These are phyloP conservation scores for Cichorium intybus DNA, from an alignment of 140 eudicot species.

Conservation along the genomic window DNA sequence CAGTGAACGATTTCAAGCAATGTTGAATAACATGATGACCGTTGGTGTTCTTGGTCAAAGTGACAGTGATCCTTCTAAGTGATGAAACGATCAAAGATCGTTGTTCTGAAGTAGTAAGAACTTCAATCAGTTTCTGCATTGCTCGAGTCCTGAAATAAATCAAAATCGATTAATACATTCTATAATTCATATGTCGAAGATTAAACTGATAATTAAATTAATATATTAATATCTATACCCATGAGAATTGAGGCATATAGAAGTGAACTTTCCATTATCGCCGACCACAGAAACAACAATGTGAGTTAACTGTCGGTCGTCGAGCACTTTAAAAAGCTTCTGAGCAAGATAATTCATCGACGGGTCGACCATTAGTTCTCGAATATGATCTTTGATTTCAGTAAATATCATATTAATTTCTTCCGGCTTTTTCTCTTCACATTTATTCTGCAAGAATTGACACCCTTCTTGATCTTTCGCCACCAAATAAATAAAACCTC, in stretches of 20 bases:
- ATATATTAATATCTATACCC: slow-evolving; percentile 41
- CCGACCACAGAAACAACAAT: slow-evolving; percentile 26
- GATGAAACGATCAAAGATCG: slow-evolving; percentile 36
- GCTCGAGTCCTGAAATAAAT: slow-evolving; percentile 56
- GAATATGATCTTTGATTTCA: slow-evolving; percentile 55
- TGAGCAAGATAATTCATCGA: slow-evolving; percentile 48
- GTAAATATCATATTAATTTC: slow-evolving; percentile 45
- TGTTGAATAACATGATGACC: slow-evolving; percentile 68
- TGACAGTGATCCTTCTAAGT: slow-evolving; percentile 38
- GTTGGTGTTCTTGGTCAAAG: slow-evolving; percentile 42
- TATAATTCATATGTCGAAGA: not conserved
- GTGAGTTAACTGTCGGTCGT: slow-evolving; percentile 38
- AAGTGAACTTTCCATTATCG: slow-evolving; percentile 29
- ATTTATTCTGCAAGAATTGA: slow-evolving; percentile 42
- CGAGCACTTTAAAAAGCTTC: slow-evolving; percentile 42
- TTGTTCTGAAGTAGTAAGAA: slow-evolving; percentile 39
- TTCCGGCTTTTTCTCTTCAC: slow-evolving; percentile 40
- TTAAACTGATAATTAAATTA: not conserved
- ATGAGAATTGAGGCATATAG: slow-evolving; percentile 46
- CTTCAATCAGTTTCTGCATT: slow-evolving; percentile 60
- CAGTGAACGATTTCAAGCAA: slow-evolving; percentile 43
- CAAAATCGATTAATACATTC: slow-evolving; percentile 3
- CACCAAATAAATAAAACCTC: slow-evolving; percentile 40
- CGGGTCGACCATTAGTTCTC: slow-evolving; percentile 43
- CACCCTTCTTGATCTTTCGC: slow-evolving; percentile 52